These are phyloP conservation scores for Annulohypoxylon bovei DNA, from an alignment of 495 filamentous ascomycete species.

Conservation along the genomic window DNA sequence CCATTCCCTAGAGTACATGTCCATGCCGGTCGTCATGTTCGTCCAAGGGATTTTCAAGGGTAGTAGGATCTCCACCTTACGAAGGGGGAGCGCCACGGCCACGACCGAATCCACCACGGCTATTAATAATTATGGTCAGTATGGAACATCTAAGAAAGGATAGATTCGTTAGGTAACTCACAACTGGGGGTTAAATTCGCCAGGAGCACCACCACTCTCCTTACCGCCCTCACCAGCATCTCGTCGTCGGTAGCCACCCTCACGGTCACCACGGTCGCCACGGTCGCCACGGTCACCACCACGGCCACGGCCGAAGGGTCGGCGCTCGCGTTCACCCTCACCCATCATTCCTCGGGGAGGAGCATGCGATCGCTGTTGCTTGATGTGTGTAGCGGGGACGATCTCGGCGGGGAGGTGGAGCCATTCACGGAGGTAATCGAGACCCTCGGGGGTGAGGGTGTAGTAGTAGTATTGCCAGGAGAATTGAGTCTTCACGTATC, in stretches of 20 bases:
- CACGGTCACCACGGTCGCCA: slow-evolving; percentile 77
- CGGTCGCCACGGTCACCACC: slow-evolving; percentile 72
- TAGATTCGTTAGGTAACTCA: slow-evolving; percentile 51
- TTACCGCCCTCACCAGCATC: slow-evolving; percentile 88
- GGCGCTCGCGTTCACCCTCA: slow-evolving; percentile 84
- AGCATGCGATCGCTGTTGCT: slow-evolving; percentile 98
- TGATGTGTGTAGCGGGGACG: slow-evolving; percentile 99
- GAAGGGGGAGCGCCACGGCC: slow-evolving; percentile 80
- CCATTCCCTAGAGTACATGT: slow-evolving; percentile 62
- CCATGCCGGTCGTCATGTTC: slow-evolving; percentile 57
- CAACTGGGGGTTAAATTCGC: slow-evolving; percentile 95
- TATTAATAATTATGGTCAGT: slow-evolving; percentile 52
- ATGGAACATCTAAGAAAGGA: neutral
- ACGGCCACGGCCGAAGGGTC: slow-evolving; percentile 69
- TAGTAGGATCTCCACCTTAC: slow-evolving; percentile 55
- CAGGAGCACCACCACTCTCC: slow-evolving; percentile 94
- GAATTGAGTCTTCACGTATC: slow-evolving; percentile 99
- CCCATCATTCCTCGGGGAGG: slow-evolving; percentile 98
- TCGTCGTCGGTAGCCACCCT: slow-evolving; percentile 91
- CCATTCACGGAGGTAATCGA: slow-evolving; percentile 99
- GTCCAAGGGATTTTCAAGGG: slow-evolving; percentile 52
- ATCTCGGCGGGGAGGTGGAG: slow-evolving; percentile 99
- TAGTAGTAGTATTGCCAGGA: slow-evolving; percentile 99
- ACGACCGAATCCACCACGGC: slow-evolving; percentile 93
- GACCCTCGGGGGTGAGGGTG: slow-evolving; percentile 98